phyloP scores from a whole-genome alignment of 2,329 filamentous ascomycete species.

The Aspergillus cejpii region DNA sequence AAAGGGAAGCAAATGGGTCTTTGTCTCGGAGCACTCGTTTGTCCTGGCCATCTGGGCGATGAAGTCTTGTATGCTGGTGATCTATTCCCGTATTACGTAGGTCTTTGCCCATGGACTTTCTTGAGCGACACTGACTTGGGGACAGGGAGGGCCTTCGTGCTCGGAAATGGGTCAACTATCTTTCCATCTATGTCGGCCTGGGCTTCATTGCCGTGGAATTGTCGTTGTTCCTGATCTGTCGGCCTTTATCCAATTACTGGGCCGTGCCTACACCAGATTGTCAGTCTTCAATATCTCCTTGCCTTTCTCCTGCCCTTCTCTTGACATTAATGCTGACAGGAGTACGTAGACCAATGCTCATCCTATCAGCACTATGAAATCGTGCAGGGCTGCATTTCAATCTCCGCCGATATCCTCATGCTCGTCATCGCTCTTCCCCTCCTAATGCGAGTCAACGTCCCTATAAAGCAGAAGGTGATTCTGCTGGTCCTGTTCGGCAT shows the following conservation, averaged over 20 bases:
- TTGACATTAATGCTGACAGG: constrained; percentile 3
- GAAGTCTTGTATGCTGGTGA: constrained; percentile 50
- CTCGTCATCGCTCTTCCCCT: constrained; percentile 41
- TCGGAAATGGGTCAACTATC: constrained; percentile 33
- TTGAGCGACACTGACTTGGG: constrained; percentile 1
- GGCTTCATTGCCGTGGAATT: constrained; percentile 47
- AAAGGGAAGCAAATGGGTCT: constrained; percentile 55
- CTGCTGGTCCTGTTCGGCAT: constrained; percentile 40
- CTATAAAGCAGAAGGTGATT: constrained; percentile 40
- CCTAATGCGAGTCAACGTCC: constrained; percentile 36
- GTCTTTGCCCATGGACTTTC: constrained; percentile 1
- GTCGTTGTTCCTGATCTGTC: constrained; percentile 47
- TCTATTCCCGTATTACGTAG: constrained; percentile 48
- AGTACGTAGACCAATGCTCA: constrained; percentile 37
- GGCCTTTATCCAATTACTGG: constrained; percentile 48
- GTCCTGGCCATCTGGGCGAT: constrained; percentile 49
- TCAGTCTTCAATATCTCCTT: constrained; percentile 11
- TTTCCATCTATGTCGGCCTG: constrained; percentile 39
- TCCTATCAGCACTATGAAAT: constrained; percentile 44
- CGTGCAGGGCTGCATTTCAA: constrained; percentile 42
- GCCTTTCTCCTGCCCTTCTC: too few relatives aligned
- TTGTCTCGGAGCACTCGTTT: constrained; percentile 58
- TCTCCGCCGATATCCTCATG: constrained; percentile 42
- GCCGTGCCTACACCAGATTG: constrained; percentile 42
- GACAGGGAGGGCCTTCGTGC: constrained; percentile 30